These are phyloP conservation scores for Backusella tarrabulga DNA, from an alignment of 192 early-diverging fungal species.

Conservation along the genomic window DNA sequence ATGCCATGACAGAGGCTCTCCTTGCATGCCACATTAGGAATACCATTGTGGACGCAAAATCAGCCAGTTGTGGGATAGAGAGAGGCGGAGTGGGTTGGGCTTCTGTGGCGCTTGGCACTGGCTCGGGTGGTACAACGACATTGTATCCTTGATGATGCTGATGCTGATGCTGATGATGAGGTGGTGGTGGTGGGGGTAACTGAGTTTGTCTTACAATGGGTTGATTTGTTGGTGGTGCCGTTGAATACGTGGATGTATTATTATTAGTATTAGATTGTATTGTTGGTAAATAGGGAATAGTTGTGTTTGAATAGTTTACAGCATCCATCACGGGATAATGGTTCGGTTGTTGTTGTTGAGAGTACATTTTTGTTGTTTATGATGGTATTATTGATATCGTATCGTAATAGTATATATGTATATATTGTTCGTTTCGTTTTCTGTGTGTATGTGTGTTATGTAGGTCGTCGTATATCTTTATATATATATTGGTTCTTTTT, in stretches of 20 bases:
- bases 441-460: neutral
- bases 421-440: neutral
- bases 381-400: neutral
- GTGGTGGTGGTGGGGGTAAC: slow-evolving; percentile 6
- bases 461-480: neutral
- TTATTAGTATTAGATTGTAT: neutral
- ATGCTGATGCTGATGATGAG: slow-evolving; percentile 6
- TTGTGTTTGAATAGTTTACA: slow-evolving; percentile 5
- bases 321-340: slow-evolving; percentile 3
- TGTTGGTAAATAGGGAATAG: slow-evolving; percentile 1
- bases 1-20: slow-evolving; percentile 35
- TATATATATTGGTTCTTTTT: neutral
- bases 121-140: slow-evolving; percentile 10
- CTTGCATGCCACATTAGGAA: slow-evolving; percentile 51
- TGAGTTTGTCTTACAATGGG: slow-evolving; percentile 11
- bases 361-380: neutral
- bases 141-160: slow-evolving; percentile 11
- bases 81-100: slow-evolving; percentile 8
- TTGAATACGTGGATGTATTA: neutral
- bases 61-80: slow-evolving; percentile 38
- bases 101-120: slow-evolving; percentile 25
- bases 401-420: neutral
- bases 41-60: slow-evolving; percentile 59
- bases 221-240: neutral
- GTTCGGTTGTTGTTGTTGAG: slow-evolving; percentile 3